Evolutionary conservation across 1,139 yeast genomes (phyloP), one percentile per base, ranked within the genome.

Genomic region (Zhuliangozyma blackwelliae): DNA sequence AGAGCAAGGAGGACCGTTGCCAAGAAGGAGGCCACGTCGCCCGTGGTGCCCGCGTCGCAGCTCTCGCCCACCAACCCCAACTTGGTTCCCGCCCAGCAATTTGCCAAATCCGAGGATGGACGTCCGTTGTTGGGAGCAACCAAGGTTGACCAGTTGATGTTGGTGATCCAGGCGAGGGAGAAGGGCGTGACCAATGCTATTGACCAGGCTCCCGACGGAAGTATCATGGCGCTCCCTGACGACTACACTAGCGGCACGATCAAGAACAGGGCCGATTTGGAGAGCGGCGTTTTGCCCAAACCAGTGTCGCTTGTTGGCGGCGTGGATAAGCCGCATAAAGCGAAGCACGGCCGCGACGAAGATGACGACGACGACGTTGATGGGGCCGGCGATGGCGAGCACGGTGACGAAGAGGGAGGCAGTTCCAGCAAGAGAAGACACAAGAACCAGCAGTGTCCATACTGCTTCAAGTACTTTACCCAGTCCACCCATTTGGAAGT

Each of bases 131-230:
- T 87, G 11, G 96, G 96, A 0, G 89, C 92, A 2, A 87, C 96
- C 0, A 84, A 84, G 54, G 87, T 89, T 30, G 97, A 89, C 58
- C 94, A 84, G 51, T 65, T 89, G 52, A 87, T 89, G 96, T 68
- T 89, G 40, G 86, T 88, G 27, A 83, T 89, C 38, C 96, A 89
- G 57, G 95, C 96, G 0, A 72, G 94, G 40, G 85, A 82, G 44
- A 82, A 84, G 44, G 88, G 89, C 13, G 73, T 80, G 26, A 77
- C 75, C 7, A 75, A 77, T 19, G 72, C 71, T 28, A 81, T 82
- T 29, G 72, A 73, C 34, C 81, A 79, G 41, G 77, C 80, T 1
- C 72, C 75, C 3, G 89, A 82, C 57, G 89, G 89, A 5, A 71
- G 73, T 37, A 65, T 68, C 23, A 48, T 68, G 32, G 46, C 46